Base-by-base conservation (phyloP, 257 asterid species). In the Cinchona pubescens region DNA sequence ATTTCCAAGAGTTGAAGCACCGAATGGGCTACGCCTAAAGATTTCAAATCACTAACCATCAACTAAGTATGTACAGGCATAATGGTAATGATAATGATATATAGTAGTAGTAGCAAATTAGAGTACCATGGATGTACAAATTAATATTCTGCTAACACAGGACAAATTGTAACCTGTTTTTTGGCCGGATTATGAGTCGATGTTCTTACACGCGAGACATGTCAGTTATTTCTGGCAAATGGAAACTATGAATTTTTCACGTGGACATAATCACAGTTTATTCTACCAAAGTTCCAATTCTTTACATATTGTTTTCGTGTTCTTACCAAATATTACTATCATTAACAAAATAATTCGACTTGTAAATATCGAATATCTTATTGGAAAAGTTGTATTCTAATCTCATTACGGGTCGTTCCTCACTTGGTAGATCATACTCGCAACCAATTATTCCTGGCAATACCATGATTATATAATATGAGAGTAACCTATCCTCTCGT, bases 1-100 rank as follows among this genome's bases (percentile, higher is more conserved):
- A 43, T 95, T 95, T 79, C 99, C 99, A 11, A 88, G 99, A 80
- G 99, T 95, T 60, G 96, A 95, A 82, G 98, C 99, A 37, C 96
- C 97, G 68, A 91, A 95, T 63, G 99, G 98, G 38, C 88, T 95
- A 12, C 90, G 83, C 21, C 79, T 95, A 73, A 88, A 90, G 85
- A 97, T 95, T 85, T 88, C 94, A 34, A 67, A 87, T 78, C 75
- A 73, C 85, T 89, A 78, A 91, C 79, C 38, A 80, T 53, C 37
- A 67, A 25, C 19, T 79, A 46, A 75, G n/a, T n/a, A 66, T 86
- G 92, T 83, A 84, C 84, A 89, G 85, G 80, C 48, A 23, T 58
- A 38, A 38, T n/a, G n/a, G n/a, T n/a, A 38, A 9, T 72, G 42
- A 42, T 30, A 62, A 30, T 15, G 37, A 62, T 61, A 32, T 30